Base-by-base conservation (phyloP, 805 yeast species). In the Zygosaccharomyces siamensis region DNA sequence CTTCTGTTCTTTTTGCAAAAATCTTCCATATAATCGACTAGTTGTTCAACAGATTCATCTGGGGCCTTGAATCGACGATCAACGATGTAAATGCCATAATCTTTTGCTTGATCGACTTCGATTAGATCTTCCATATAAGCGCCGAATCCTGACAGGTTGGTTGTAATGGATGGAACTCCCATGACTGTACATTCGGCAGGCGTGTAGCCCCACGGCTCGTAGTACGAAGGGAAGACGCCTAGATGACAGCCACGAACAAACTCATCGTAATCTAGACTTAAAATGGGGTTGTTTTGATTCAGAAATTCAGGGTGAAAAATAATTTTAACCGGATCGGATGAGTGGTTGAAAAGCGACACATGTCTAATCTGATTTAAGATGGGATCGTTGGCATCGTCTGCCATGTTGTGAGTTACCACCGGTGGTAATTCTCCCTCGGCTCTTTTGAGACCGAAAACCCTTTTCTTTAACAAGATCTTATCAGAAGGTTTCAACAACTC, bases 201-300 rank as follows among this genome's bases (percentile, higher is more conserved):
- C 2, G 99, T 92, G 69, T 92, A 92, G 35, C 99, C 99, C 99
- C 99, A 92, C 3, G 99, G 99, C 72, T 92, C 99, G 66, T 92
- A 92, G 72, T 92, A 92, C 0, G 97, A 89, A 43, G 99, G 99
- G 83, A 92, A 92, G 45, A 92, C 96, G 67, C 99, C 99, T 68
- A 93, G 73, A 70, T 92, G 98, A 67, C 97, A 90, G 52, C 99
- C 99, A 58, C 99, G 80, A 41, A 92, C 99, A 68, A 92, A 92
- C 68, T 92, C 99, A 67, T 92, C 99, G 68, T 92, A 92, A 69
- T 92, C 99, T 49, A 92, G 73, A 16, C 96, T 85, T 64, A 92
- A 76, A 50, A 92, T 86, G 45, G 99, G 98, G 71, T 92, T 92
- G 67, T 89, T 89, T 30, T 96, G 86, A 72, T 88, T 92, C 59